Evolutionary conservation across 2,329 filamentous ascomycete genomes (phyloP), one percentile per base, ranked within the genome.

Genomic region (Fusarium cyanostomum): DNA sequence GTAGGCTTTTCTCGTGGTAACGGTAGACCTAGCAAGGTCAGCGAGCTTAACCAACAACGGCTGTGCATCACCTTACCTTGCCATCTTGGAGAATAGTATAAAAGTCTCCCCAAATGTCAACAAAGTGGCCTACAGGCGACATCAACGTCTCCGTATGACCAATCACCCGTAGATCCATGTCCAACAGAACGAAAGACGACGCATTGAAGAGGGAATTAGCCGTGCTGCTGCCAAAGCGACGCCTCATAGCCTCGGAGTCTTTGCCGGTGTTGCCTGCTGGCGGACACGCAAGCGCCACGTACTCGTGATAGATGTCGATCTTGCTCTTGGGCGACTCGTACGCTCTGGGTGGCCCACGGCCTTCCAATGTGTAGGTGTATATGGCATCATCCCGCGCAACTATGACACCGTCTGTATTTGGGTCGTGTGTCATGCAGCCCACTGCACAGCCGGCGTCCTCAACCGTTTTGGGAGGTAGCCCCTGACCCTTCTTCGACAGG

Each of bases 321-420:
- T 92, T 83, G 68, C 89, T 94, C 79, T 99, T 99, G 7, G 91
- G 88, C 6, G 92, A 91, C 74, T 99, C 94, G 73, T 96, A 98
- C 1, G 93, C 93, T 76, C 92, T 94, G 35, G 92, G 94, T 1
- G 92, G 90, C 0, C 93, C 93, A 57, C 94, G 87, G 0, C 94
- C 94, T 56, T 95, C 91, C 1, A 90, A 79, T 0, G 90, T 91
- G 77, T 98, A 99, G 57, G 92, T 94, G 78, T 98, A 98, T 51
- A 99, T 90, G 8, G 94, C 95, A 83, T 99, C 96, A 68, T 97
- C 92, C 59, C 95, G 84, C 1, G 90, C 95, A n/a, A 99, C 90
- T 4, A 99, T 86, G 16, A 99, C 89, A 65, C 97, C 92, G 6
- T 91, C 92, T 0, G 88, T 91, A 61, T 86, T 84, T 59, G 85